Base-by-base conservation (phyloP, 768 basidiomycete species). In the Kondoa malvinella region DNA sequence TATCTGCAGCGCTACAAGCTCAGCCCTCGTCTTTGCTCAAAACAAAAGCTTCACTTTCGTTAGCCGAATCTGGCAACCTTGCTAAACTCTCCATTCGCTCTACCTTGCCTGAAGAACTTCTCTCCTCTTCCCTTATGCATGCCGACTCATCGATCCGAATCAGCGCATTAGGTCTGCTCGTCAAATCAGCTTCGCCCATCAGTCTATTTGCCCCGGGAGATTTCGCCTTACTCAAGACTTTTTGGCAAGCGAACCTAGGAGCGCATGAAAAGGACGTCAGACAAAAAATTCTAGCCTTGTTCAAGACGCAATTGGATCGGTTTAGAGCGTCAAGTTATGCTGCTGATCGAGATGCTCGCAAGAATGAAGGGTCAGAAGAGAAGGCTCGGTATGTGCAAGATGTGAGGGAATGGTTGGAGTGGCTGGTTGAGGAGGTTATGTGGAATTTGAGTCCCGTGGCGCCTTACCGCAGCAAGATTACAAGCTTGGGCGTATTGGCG, bases 401-500 rank as follows among this genome's bases (percentile, higher is more conserved):
- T 31, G 40, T 67, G 2, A 62, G 56, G 34, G 33, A 12, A 12
- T 69, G 66, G 58, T 63, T 69, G 3, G 16, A 21, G 16, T 40
- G 32, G 25, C 61, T 65, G 59, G 2, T 57, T 2, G 15, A 67
- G 58, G 16, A 29, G 16, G n/a, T 32, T 30, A 34, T 63, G 14
- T 8, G 1, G 8, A 34, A 67, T 14, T 56, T 69, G 14, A 34
- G 30, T 3, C 34, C 66, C 25, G 34, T 27, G 31, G 58, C 66
- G 56, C 69, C 69, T 4, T 69, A 69, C 62, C 65, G 69, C 14
- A 57, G 56, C 56, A 57, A 63, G 15, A 65, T 69, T 32, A 40
- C 21, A 16, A 31, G 57, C 8, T 21, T 50, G 21, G 21, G 40
- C 40, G 40, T 50, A 8, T 50, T 50, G 21, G 40, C 8, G 8